Conservation (phyloP, 352 stramenopile species). For the Globisporangium carolinianum region DNA sequence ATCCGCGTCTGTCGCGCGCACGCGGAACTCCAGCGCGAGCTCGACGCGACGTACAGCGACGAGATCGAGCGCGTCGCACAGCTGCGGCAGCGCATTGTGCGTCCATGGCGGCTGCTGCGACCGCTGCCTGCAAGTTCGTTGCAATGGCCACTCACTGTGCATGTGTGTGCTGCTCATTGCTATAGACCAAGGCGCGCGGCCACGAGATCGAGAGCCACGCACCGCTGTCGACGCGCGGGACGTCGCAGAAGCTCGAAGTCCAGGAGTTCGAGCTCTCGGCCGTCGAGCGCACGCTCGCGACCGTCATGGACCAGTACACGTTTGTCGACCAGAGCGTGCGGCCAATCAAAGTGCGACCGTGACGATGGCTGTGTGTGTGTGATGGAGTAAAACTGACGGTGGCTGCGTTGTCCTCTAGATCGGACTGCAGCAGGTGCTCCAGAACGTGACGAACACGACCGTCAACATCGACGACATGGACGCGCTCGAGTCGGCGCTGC, state of each 20-base stretch:
- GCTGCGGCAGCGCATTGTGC: constrained; percentile 59
- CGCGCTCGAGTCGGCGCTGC: constrained; percentile 45
- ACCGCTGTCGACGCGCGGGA: constrained; percentile 54
- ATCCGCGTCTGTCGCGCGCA: constrained; percentile 58
- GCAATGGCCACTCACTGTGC: too few relatives aligned
- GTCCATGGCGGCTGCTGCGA: not conserved
- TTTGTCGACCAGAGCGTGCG: constrained; percentile 75
- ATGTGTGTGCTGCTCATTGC: too few relatives aligned
- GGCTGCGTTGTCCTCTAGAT: constrained; percentile 27
- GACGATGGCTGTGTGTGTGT: not conserved
- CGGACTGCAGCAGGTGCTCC: constrained; percentile 71
- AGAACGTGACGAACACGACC: constrained; percentile 64
- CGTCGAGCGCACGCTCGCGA: constrained; percentile 50
- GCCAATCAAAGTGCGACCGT: constrained; percentile 51
- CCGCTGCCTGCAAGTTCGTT: not conserved
- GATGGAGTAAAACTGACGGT: not conserved
- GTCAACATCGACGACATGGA: constrained; percentile 66
- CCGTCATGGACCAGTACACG: constrained; percentile 77
- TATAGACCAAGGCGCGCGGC: constrained; percentile 38
- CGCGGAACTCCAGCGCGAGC: constrained; percentile 58
- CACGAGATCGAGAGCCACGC: constrained; percentile 34
- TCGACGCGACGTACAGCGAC: constrained; percentile 59
- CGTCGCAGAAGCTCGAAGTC: constrained; percentile 58
- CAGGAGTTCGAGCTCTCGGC: constrained; percentile 63
- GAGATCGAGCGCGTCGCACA: constrained; percentile 43